Evolutionary conservation across 2,329 filamentous ascomycete genomes (phyloP).

Genomic region (Diaporthe ampelina): DNA sequence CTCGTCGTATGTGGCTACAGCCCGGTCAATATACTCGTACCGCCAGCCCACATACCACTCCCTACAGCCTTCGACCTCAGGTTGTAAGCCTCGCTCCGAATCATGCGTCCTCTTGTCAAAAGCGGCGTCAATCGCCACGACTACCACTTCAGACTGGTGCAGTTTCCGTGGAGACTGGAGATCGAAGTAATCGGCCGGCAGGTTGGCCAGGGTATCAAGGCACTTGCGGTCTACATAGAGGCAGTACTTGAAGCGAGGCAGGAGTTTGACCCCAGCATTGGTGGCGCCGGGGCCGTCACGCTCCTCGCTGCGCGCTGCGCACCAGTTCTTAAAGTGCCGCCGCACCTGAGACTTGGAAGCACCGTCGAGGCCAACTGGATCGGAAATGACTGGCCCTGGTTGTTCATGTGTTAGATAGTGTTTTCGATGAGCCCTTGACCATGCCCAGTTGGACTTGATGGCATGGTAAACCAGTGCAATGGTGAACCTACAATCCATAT

Average conservation of each 20-base stretch:
- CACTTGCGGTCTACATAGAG: constrained; percentile 7
- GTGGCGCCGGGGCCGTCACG: neutral
- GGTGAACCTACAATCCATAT: neutral
- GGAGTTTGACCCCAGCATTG: neutral
- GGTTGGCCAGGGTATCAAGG: neutral
- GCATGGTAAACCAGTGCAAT: neutral
- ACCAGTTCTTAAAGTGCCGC: constrained; percentile 1
- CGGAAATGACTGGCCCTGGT: neutral
- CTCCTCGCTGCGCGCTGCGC: constrained; percentile 3
- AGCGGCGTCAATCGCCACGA: neutral
- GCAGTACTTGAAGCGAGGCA: constrained; percentile 8
- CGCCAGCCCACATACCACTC: neutral
- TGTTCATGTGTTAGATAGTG: neutral
- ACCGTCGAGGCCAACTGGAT: neutral
- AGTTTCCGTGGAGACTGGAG: too few relatives aligned
- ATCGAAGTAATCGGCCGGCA: neutral
- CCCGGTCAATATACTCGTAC: neutral
- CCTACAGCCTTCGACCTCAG: neutral
- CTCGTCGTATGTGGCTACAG: neutral
- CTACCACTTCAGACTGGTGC: neutral
- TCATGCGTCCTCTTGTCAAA: neutral
- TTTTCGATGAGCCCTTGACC: too few relatives aligned
- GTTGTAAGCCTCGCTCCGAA: neutral
- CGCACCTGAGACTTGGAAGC: neutral
- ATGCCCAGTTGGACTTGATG: neutral